A percentile compares a stretch with the other conserved stretches of the same genome.
Conservation (phyloP, 2,329 filamentous ascomycete species). For the Pestalotiopsis sp. region DNA sequence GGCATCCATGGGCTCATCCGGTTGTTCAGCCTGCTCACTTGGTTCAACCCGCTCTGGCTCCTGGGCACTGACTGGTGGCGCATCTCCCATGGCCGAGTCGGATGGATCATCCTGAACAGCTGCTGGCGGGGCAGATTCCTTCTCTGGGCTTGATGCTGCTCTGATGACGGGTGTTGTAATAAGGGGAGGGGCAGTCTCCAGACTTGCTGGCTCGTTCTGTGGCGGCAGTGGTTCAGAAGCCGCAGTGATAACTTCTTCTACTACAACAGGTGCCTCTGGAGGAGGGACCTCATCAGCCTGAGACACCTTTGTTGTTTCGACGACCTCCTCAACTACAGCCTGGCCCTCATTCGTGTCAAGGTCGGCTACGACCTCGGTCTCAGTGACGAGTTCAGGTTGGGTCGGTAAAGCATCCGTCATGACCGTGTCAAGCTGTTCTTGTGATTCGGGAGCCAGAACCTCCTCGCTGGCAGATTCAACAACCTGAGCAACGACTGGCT, state of each 20-base stretch:
- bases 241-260: background rate
- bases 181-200: background rate
- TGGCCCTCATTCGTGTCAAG: background rate
- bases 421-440: background rate
- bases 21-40: background rate
- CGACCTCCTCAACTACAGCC: background rate
- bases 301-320: slow-evolving; percentile 4
- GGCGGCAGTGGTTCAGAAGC: background rate
- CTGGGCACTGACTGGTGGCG: background rate
- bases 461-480: slow-evolving; percentile 4
- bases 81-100: background rate
- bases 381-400: background rate
- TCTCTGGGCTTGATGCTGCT: background rate
- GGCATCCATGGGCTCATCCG: background rate
- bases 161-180: background rate
- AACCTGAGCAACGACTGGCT: background rate
- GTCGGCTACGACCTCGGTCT: background rate
- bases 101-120: background rate
- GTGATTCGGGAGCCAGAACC: background rate
- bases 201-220: background rate
- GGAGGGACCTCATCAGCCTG: background rate
- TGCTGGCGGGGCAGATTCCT: background rate
- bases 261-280: background rate
- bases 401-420: slow-evolving; percentile 7
- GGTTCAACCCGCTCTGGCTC: background rate